Evolutionary conservation across 495 filamentous ascomycete species (phyloP), one percentile per base, ranked within the genome.

Genomic region (Podospora bellae-mahoneyi): DNA sequence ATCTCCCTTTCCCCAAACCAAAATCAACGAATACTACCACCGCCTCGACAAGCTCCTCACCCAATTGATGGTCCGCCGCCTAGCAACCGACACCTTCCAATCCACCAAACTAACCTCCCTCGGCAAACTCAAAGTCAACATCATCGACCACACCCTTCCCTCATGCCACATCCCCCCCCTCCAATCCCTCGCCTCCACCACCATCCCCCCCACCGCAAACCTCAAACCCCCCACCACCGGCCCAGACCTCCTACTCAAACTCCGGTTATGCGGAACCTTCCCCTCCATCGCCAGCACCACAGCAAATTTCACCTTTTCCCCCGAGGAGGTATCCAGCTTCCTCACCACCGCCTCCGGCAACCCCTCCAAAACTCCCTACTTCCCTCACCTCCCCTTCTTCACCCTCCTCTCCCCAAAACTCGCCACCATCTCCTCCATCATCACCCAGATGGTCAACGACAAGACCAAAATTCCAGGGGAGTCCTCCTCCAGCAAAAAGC

Each of bases 241-340:
- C 27, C 59, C 59, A 4, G 39, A 15, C 53, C 10, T 69, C 34
- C 66, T 74, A 23, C 63, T 68, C 58, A 60, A 67, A 16, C 72
- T 77, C 28, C 69, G 71, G 5, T 64, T 76, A 2, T 69, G 72
- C 2, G 68, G 72, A 15, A 76, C 65, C 60, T 74, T 76, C 69
- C 72, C 74, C 0, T 64, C 65, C 60, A 69, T 72, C 28, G 48
- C 63, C 27, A 23, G 23, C 23, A 13, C 59, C 5, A 20, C 44
- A 27, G n/a, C 44, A 4, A 30, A 48, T 6, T 76, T 74, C 64
- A 63, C 27, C 53, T 76, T 74, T 60, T 65, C 69, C 23, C 2
- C 9, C 1, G 2, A 55, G 34, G 64, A 76, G n/a, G 3, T 73
- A 19, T 0, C 19, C 55, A 16, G 30, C 34, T 20, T 65, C 7